These are phyloP conservation scores for Pythium myriotylum DNA, from an alignment of 352 stramenopile genomes.

Conservation along the genomic window DNA sequence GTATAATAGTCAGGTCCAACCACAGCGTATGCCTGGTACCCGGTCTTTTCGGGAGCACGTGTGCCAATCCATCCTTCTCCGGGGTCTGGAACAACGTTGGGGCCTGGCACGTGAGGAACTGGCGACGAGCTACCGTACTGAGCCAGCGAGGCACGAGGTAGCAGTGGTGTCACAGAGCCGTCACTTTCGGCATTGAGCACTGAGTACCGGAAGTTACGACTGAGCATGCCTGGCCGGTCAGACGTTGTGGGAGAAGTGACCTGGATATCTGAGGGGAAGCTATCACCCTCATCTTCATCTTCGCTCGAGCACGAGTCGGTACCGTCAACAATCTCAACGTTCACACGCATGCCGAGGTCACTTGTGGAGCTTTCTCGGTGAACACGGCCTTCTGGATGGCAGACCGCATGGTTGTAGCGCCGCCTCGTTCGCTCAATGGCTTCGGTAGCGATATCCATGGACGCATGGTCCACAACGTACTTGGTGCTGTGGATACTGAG, in stretches of 20 bases:
- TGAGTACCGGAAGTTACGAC: constrained; percentile 73
- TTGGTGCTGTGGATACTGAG: constrained; percentile 87
- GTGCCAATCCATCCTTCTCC: constrained; percentile 53
- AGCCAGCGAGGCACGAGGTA: constrained; percentile 25
- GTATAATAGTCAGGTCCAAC: constrained; percentile 88
- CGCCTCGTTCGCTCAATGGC: constrained; percentile 65
- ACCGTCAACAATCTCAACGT: constrained; percentile 28
- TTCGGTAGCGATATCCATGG: constrained; percentile 36
- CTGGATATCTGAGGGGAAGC: constrained; percentile 35
- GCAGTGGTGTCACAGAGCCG: constrained; percentile 50
- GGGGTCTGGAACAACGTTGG: no score
- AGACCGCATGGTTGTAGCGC: constrained; percentile 73
- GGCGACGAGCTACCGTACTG: constrained; percentile 53
- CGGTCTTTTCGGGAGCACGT: constrained; percentile 61
- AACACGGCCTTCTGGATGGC: constrained; percentile 38
- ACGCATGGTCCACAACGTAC: constrained; percentile 76
- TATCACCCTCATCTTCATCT: constrained; percentile 49
- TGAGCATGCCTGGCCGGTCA: constrained; percentile 55
- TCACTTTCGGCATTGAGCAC: constrained; percentile 53
- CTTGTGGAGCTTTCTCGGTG: constrained; percentile 12
- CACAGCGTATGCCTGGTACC: constrained; percentile 74
- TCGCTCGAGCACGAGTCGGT: constrained; percentile 38
- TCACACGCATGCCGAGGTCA: constrained; percentile 21
- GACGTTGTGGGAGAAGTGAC: constrained; percentile 21
- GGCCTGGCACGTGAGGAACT: no score